Percentiles rank a stretch among this genome's conserved stretches.
phyloP scores from a whole-genome alignment of 2,329 filamentous ascomycete species.

The Penicillium sclerotigenum region DNA sequence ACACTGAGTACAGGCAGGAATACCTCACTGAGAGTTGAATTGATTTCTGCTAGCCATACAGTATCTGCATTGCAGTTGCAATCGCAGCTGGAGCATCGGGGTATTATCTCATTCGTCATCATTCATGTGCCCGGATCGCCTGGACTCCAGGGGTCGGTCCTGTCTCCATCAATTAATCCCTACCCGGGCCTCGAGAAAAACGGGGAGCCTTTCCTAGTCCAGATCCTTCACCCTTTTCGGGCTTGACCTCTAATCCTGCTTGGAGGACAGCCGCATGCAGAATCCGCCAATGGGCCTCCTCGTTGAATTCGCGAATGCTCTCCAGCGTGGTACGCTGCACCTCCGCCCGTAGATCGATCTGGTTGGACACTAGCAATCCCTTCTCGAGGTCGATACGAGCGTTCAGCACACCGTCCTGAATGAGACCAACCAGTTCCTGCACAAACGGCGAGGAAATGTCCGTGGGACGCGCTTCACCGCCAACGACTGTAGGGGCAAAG shows the following conservation, averaged over 20 bases:
- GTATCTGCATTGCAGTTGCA: constrained; percentile 5
- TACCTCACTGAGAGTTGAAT: not conserved
- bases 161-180: not conserved
- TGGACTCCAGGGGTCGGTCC: not conserved
- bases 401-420: constrained; percentile 66
- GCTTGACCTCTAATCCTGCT: constrained; percentile 69
- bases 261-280: constrained; percentile 72
- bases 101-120: constrained; percentile 26
- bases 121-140: not conserved
- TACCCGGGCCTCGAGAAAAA: not conserved
- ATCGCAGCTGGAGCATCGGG: constrained; percentile 6
- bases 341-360: constrained; percentile 61
- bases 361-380: constrained; percentile 70
- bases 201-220: not conserved
- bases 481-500: constrained; percentile 56
- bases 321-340: constrained; percentile 69
- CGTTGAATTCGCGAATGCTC: constrained; percentile 68
- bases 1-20: not conserved
- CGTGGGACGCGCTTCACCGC: constrained; percentile 55
- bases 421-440: constrained; percentile 72
- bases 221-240: constrained; percentile 13
- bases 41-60: constrained; percentile 1
- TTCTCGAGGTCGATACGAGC: constrained; percentile 84
- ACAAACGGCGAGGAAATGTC: constrained; percentile 51
- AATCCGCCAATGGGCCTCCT: constrained; percentile 71